These are phyloP conservation scores for Ambrosiella xylebori DNA, from an alignment of 2,329 filamentous ascomycete genomes.

Conservation along the genomic window DNA sequence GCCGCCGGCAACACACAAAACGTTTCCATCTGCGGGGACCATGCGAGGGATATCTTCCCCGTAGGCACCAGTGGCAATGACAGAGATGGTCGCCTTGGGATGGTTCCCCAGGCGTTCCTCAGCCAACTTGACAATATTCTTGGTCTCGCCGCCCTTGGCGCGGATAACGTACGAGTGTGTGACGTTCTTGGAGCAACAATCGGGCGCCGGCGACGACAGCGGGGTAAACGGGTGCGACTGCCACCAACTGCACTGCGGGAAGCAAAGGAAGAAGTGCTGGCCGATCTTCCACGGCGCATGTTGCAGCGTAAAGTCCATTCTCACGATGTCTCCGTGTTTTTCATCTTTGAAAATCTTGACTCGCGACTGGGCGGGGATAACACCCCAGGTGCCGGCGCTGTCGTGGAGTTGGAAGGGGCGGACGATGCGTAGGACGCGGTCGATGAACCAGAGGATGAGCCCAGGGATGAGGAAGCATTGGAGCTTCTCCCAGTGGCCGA, in stretches of 20 bases:
- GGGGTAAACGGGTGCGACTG: constrained; percentile 58
- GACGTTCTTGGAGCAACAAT: constrained; percentile 21
- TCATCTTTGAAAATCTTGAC: constrained; percentile 36
- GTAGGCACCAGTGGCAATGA: constrained; percentile 48
- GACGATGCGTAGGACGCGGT: constrained; percentile 40
- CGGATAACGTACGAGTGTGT: constrained; percentile 40
- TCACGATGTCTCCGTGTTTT: constrained; percentile 43
- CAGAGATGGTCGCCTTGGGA: constrained; percentile 18
- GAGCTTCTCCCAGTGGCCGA: constrained; percentile 55
- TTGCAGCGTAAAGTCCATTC: constrained; percentile 46
- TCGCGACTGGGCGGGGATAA: constrained; percentile 15
- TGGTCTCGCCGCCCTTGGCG: constrained; percentile 42
- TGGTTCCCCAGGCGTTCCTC: constrained; percentile 20
- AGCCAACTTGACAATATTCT: constrained; percentile 31
- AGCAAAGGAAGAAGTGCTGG: constrained; percentile 56
- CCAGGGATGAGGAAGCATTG: constrained; percentile 52
- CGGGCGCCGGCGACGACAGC: constrained; percentile 31
- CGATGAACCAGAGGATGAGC: constrained; percentile 46
- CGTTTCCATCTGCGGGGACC: constrained; percentile 24
- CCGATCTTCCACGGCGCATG: constrained; percentile 47
- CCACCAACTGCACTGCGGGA: constrained; percentile 49
- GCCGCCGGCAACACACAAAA: constrained; percentile 25
- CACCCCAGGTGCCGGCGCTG: constrained; percentile 20
- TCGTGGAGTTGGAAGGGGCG: constrained; percentile 45
- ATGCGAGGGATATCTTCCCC: constrained; percentile 32